Evolutionary conservation across 495 filamentous ascomycete genomes (phyloP).

Genomic region (Podospora tetraspora): DNA sequence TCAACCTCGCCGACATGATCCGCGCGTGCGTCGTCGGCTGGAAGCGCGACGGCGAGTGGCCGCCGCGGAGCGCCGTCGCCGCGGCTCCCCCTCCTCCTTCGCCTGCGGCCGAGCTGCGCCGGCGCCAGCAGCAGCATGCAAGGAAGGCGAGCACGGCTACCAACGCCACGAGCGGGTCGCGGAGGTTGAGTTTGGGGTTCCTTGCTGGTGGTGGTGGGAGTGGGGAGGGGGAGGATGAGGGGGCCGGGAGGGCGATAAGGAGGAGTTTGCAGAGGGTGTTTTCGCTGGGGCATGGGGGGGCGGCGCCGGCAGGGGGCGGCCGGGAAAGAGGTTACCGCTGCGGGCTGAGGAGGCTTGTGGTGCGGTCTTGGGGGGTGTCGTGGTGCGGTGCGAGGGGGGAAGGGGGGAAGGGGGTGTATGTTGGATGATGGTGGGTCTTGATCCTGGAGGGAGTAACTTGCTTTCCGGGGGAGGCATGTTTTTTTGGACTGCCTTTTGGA

Average conservation of each 20-base stretch:
- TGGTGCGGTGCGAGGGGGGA: not conserved
- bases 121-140: conserved; percentile 16
- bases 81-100: conserved; percentile 19
- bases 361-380: not conserved
- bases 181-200: conserved; percentile 30
- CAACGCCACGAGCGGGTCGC: conserved; percentile 4
- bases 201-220: conserved; percentile 15
- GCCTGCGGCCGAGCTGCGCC: not conserved
- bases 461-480: no score
- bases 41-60: conserved; percentile 94
- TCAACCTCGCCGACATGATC: conserved; percentile 77
- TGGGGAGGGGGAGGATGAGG: conserved; percentile 39
- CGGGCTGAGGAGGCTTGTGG: conserved; percentile 3
- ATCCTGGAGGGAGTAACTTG: not conserved
- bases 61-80: conserved; percentile 54
- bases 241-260: conserved; percentile 33
- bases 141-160: conserved; percentile 20
- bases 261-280: conserved; percentile 39
- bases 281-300: conserved; percentile 29
- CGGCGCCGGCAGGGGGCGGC: conserved; percentile 11
- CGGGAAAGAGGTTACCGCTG: conserved; percentile 12
- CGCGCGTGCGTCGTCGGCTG: conserved; percentile 83
- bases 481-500: not conserved
- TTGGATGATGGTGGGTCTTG: not conserved
- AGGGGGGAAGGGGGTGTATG: not conserved